Evolutionary conservation across 352 stramenopile genomes (phyloP).

Genomic region (Phytophthora ramorum): DNA sequence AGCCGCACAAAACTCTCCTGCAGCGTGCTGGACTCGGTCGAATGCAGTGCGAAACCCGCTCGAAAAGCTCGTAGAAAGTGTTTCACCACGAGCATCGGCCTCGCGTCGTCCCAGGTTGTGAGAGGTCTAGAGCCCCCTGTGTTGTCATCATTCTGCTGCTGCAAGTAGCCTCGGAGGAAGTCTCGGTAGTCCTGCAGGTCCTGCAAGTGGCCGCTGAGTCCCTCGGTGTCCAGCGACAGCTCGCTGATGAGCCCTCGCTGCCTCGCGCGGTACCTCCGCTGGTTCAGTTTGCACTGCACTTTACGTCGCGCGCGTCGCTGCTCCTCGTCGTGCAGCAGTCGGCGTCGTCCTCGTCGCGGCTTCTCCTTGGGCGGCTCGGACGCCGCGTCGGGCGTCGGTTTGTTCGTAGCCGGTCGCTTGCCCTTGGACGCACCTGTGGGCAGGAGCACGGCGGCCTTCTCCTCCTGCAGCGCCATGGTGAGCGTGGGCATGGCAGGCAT

Average conservation of each 20-base stretch:
- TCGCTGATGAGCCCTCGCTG: constrained; percentile 69
- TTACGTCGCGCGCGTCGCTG: constrained; percentile 69
- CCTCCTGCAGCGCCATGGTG: constrained; percentile 19
- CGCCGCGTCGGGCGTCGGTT: neutral
- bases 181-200: constrained; percentile 58
- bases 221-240: constrained; percentile 64
- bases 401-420: constrained; percentile 7
- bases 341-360: constrained; percentile 47
- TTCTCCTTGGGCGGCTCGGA: constrained; percentile 26
- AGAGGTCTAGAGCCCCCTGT: neutral
- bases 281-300: constrained; percentile 80
- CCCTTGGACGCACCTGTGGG: neutral
- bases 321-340: constrained; percentile 68
- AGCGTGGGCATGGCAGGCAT: constrained; percentile 25
- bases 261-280: constrained; percentile 69
- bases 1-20: constrained; percentile 68
- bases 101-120: constrained; percentile 11
- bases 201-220: constrained; percentile 49
- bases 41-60: constrained; percentile 72
- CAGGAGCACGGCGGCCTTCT: constrained; percentile 6
- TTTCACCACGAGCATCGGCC: constrained; percentile 49
- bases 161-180: constrained; percentile 47
- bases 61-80: constrained; percentile 64
- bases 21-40: constrained; percentile 56
- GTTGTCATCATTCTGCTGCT: neutral